Evolutionary conservation across 306 rosid genomes (phyloP).

Genomic region (Vigna nakashimae): DNA sequence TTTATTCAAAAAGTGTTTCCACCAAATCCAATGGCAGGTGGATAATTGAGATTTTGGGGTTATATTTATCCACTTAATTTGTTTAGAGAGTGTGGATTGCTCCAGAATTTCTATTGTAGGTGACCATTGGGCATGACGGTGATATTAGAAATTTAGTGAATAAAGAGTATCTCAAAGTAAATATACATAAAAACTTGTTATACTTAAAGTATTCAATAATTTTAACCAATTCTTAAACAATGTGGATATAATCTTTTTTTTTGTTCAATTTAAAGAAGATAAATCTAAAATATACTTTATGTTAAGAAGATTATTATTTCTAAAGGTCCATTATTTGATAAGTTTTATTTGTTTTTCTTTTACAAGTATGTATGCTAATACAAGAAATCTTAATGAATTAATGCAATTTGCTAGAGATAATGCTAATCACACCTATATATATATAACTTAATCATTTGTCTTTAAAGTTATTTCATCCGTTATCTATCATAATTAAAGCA

Average conservation of each 20-base stretch:
- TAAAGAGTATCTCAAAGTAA: slow-evolving; percentile 11
- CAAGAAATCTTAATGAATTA: not conserved
- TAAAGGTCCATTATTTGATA: not conserved
- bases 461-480: not conserved
- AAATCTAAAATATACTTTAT: slow-evolving; percentile 1
- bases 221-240: not conserved
- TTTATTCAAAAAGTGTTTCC: slow-evolving; percentile 84
- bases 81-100: slow-evolving; percentile 21
- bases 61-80: not conserved
- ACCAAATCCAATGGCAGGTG: slow-evolving; percentile 50
- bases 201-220: not conserved
- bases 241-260: not conserved
- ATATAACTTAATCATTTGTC: not conserved
- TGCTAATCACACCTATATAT: no score
- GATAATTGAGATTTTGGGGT: slow-evolving; percentile 43
- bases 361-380: not conserved
- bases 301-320: not conserved
- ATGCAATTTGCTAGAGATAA: no score
- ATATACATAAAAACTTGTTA: not conserved
- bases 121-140: slow-evolving; percentile 10
- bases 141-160: slow-evolving; percentile 8
- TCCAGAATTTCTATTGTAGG: not conserved
- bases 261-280: not conserved
- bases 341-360: not conserved
- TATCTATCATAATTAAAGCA: not conserved